Evolutionary conservation across 2,329 filamentous ascomycete genomes (phyloP), one percentile per base, ranked within the genome.

Genomic region (Colletotrichum ledebouriae): DNA sequence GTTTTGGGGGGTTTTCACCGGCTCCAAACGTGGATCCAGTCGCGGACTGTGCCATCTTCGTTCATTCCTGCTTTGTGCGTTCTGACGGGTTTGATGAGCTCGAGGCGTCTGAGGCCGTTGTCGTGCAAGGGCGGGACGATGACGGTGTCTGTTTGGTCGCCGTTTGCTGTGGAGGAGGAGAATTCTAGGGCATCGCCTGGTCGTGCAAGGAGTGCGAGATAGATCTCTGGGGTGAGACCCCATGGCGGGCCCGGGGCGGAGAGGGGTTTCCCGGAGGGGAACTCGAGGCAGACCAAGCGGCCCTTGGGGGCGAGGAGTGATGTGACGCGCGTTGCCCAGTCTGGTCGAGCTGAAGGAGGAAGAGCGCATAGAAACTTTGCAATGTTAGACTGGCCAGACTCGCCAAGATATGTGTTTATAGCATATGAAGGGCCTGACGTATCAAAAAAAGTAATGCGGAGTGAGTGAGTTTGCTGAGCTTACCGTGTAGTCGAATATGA

Each of bases 211-310:
- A 95, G 89, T 70, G 89, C 89, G 73, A 89, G 81, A 77, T 97
- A 96, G 33, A 92, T 86, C 69, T 89, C 86, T 1, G 91, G 86
- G 12, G 88, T 86, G 46, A 93, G 79, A 7, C 89, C 88, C 84
- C 88, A 94, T 2, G 94, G 93, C 12, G 94, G 93, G 0, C 94
- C 93, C 10, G 84, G 84, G 10, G 85, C 83, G 11, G 82, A 83
- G 10, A 90, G 85, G 47, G 88, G 84, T 77, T 94, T 96, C 70
- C 87, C 85, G 1, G 90, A 89, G 10, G 94, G 94, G 76, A 92
- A 97, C 76, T 97, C 93, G 70, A 97, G 85, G 78, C 88, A 90
- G 59, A 90, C 76, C 29, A 91, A 80, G 42, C 84, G 80, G 22
- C 87, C 87, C 10, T 64, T 73, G 6, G 81, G 81, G 20, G 78